A percentile compares a stretch with the other conserved stretches of the same genome.
phyloP scores from a whole-genome alignment of 768 basidiomycete genomes.

The Xerocomellus amylosporus region DNA sequence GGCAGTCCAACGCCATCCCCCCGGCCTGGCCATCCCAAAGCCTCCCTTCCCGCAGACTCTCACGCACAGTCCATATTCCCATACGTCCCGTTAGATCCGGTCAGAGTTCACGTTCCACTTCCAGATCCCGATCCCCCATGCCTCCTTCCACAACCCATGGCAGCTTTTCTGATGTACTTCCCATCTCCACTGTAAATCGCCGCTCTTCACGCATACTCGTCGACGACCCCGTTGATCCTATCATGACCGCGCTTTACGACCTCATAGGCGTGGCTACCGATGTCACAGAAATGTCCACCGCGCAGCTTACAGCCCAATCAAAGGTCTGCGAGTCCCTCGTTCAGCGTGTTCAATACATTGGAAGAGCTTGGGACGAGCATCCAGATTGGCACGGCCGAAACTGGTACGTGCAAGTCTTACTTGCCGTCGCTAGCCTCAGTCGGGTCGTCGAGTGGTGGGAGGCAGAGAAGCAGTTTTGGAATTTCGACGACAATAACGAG shows the following conservation, averaged over 20 bases:
- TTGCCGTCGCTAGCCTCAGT: conserved; percentile 92
- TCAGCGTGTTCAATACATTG: conserved; percentile 86
- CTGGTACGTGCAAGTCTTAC: conserved; percentile 96
- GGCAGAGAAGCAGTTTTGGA: conserved; percentile 99
- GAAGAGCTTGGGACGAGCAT: conserved; percentile 95
- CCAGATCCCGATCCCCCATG: conserved; percentile 90
- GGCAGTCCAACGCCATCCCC: conserved; percentile 48
- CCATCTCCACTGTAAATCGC: conserved; percentile 51
- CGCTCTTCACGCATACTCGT: conserved; percentile 80
- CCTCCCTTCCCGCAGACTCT: conserved; percentile 73
- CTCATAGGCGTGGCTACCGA: conserved; percentile 93
- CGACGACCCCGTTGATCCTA: conserved; percentile 84
- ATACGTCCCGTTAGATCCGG: conserved; percentile 64
- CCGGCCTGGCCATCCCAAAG: conserved; percentile 56
- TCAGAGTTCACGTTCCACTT: conserved; percentile 89
- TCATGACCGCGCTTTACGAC: conserved; percentile 87
- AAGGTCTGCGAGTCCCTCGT: conserved; percentile 85
- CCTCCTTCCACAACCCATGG: conserved; percentile 65
- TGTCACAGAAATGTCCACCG: conserved; percentile 84
- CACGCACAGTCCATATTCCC: conserved; percentile 79
- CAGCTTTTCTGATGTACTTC: conserved; percentile 59
- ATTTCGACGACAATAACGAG: conserved; percentile 90
- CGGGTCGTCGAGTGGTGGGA: conserved; percentile 99
- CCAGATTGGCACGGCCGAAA: conserved; percentile 97
- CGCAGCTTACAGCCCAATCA: conserved; percentile 80